Conservation (phyloP, 2,329 filamentous ascomycete genomes). For the Fusarium gaditjirri region DNA sequence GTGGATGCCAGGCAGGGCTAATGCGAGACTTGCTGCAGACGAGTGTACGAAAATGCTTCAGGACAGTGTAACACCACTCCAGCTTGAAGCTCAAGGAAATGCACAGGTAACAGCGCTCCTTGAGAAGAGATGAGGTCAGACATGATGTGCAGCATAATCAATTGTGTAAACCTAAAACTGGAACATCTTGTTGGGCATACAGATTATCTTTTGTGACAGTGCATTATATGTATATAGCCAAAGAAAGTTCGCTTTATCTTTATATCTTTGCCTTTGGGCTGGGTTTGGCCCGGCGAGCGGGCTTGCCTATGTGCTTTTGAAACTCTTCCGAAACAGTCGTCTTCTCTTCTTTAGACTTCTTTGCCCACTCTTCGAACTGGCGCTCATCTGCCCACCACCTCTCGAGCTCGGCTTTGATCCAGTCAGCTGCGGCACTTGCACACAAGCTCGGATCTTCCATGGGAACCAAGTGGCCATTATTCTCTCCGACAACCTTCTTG, state of each 20-base stretch:
- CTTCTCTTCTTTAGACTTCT: conserved; percentile 63
- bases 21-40: neutral
- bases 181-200: neutral
- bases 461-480: conserved; percentile 81
- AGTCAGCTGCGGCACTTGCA: conserved; percentile 68
- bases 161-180: too few relatives aligned
- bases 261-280: conserved; percentile 48
- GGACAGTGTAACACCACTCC: too few relatives aligned
- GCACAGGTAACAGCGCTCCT: neutral
- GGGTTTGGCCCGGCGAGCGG: conserved; percentile 23
- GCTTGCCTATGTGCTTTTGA: conserved; percentile 60
- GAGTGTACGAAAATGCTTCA: neutral
- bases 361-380: conserved; percentile 66
- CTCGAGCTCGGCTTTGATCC: conserved; percentile 66
- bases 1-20: neutral
- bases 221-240: neutral
- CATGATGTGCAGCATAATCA: too few relatives aligned
- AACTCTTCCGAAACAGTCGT: conserved; percentile 62
- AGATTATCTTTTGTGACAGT: neutral
- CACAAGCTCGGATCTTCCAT: conserved; percentile 79
- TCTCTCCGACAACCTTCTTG: conserved; percentile 69
- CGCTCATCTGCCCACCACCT: conserved; percentile 67
- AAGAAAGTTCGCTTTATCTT: neutral
- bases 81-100: neutral
- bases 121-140: neutral